Evolutionary conservation across 306 rosid genomes (phyloP), one percentile per base, ranked within the genome.

Genomic region (Sophora flavescens): DNA sequence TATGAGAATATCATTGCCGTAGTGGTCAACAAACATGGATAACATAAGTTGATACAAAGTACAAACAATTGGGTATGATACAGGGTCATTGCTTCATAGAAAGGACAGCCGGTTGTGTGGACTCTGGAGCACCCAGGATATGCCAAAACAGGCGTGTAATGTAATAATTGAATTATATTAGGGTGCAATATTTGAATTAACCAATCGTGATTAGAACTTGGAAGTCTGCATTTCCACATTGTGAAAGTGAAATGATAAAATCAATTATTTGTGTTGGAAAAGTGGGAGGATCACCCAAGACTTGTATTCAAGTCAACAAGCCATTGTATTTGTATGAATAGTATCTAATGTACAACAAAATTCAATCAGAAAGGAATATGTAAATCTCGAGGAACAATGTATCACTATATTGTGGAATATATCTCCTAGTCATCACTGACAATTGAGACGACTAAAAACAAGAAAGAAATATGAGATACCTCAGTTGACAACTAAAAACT

Each of bases 301-400:
- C 26, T 52, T 22, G 60, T 47, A 44, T 47, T 32, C 15, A 26
- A 67, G 87, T 84, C 87, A 84, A 68, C 70, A 84, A 79, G 72
- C 76, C 45, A 39, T 6, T 0, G 44, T 36, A 42, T 74, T 6
- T 0, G 44, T 36, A 42, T 74, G 51, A 68, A 61, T 1, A 60
- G 28, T 42, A 22, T 59, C 9, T 39, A 52, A 47, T 33, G 39
- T 57, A 72, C 3, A 42, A 26, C 30, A 14, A 22, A 28, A 6
- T 41, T 45, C 70, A 71, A 13, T 63, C 26, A 44, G 53, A 5
- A 39, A 45, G 70, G n/a, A 53, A 67, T n/a, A 42, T 13, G n/a
- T 10, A 15, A 47, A 60, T 74, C 12, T 22, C 33, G 2, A 35
- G 54, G 14, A 22, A 61, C 51, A 50, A 3, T n/a, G 68, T 38